Conservation (phyloP, 192 early-diverging fungal species). For the Gonapodya sp. region DNA sequence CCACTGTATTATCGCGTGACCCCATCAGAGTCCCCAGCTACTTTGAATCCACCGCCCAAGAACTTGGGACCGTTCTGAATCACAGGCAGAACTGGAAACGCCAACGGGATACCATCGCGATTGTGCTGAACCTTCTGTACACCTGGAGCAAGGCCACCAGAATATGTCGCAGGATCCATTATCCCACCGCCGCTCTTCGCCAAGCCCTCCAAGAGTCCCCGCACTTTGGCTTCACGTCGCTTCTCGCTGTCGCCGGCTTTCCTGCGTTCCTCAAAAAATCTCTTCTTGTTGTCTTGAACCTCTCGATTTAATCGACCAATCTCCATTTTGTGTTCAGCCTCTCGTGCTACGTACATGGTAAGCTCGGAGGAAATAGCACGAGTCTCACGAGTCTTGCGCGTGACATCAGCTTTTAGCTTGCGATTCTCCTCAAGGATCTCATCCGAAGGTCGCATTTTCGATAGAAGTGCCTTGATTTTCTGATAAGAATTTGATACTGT, state of each 20-base stretch:
- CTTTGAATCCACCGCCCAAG: background rate
- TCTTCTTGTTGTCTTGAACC: constrained; percentile 46
- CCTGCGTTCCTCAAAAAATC: constrained; percentile 31
- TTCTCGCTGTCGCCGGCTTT: background rate
- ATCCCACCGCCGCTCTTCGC: background rate
- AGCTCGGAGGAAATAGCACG: background rate
- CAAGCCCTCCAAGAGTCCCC: background rate
- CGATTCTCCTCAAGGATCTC: background rate
- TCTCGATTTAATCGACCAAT: constrained; percentile 43
- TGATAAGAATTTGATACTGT: background rate
- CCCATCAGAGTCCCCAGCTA: background rate
- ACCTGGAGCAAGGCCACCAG: background rate
- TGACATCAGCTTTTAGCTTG: background rate
- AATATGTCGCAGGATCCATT: background rate
- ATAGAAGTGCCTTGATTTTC: background rate
- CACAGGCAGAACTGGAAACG: background rate
- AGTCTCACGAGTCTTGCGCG: background rate
- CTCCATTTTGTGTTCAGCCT: constrained; percentile 45
- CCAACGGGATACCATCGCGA: background rate
- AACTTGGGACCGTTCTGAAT: background rate
- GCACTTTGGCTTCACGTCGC: background rate
- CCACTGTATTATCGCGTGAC: too few relatives aligned
- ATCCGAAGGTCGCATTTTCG: background rate
- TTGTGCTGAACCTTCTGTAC: background rate
- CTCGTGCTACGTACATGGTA: background rate